These are phyloP conservation scores for Telopea speciosissima DNA, from an alignment of 177 flowering plant species.

Conservation along the genomic window DNA sequence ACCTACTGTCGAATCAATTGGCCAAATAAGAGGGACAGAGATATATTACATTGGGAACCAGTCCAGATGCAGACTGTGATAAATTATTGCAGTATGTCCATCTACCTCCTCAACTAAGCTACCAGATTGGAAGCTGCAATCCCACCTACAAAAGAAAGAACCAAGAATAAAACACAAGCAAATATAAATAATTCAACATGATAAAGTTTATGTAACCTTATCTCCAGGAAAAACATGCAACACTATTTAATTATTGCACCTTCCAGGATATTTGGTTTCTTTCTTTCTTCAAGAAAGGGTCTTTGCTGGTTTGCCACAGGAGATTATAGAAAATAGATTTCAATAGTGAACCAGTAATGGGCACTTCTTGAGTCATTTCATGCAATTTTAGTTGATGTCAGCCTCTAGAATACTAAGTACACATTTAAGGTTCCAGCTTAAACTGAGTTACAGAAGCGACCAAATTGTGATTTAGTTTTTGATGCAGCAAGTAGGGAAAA, in stretches of 20 bases:
- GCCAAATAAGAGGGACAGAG: no score
- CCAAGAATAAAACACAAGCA: no score
- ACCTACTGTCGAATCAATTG: no score
- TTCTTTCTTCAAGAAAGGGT: neutral
- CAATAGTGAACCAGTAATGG: no score
- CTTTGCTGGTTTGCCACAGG: neutral
- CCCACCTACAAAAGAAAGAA: conserved; percentile 65
- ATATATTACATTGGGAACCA: conserved; percentile 85
- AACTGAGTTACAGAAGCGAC: no score
- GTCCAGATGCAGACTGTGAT: conserved; percentile 90
- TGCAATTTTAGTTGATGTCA: no score
- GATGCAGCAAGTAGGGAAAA: no score
- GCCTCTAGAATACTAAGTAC: no score
- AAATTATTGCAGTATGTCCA: conserved; percentile 94
- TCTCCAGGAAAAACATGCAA: neutral
- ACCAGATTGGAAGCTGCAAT: conserved; percentile 91
- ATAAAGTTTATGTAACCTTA: neutral
- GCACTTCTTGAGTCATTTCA: no score
- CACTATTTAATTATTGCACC: neutral
- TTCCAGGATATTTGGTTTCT: neutral
- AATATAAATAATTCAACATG: neutral
- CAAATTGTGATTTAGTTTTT: no score
- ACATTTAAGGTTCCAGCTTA: no score
- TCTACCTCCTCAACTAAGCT: conserved; percentile 99
- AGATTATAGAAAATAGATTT: neutral